Evolutionary conservation across 2,329 filamentous ascomycete species (phyloP), one percentile per base, ranked within the genome.

Genomic region (Fusarium mangiferae): DNA sequence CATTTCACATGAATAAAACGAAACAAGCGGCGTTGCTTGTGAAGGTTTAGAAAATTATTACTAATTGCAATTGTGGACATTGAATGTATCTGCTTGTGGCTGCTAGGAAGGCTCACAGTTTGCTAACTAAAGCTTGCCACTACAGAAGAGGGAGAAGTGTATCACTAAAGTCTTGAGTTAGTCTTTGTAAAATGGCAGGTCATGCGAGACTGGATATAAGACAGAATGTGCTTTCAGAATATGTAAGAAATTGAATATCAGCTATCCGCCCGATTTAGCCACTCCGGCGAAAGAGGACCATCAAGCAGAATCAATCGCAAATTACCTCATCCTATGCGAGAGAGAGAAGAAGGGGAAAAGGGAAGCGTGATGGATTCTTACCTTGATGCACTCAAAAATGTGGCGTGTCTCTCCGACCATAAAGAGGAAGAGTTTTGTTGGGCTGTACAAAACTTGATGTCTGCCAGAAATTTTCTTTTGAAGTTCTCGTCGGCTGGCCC

Each of bases 221-320:
- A 68, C 41, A 46, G 49, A 63, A 45, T 56, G 54, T 69, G 68
- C 74, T 66, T 70, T 98, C 95, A 98, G 95, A 94, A 98, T 97
- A 98, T 97, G 95, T 98, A 98, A 98, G 95, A 96, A 91, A 90
- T 82, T 91, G 85, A 95, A 94, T 97, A 93, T 98, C 95, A 97
- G 87, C 83, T 90, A 82, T 86, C 89, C 86, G 85, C 82, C 85
- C 88, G 92, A 91, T 95, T 92, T 92, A 89, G 92, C 93, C 87
- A 89, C 93, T 91, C 95, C 90, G 95, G 95, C 95, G 93, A 85
- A 83, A 92, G 94, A 91, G 93, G 86, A 88, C 94, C 94, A 95
- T 90, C 91, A 87, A 84, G 84, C 84, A 86, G 88, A 89, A 93
- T 98, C 95, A 97, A 96, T 96, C 95, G 95, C 95, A 98, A 98